Evolutionary conservation across 257 asterid genomes (phyloP), one percentile per base, ranked within the genome.

Genomic region (Perilla frutescens): DNA sequence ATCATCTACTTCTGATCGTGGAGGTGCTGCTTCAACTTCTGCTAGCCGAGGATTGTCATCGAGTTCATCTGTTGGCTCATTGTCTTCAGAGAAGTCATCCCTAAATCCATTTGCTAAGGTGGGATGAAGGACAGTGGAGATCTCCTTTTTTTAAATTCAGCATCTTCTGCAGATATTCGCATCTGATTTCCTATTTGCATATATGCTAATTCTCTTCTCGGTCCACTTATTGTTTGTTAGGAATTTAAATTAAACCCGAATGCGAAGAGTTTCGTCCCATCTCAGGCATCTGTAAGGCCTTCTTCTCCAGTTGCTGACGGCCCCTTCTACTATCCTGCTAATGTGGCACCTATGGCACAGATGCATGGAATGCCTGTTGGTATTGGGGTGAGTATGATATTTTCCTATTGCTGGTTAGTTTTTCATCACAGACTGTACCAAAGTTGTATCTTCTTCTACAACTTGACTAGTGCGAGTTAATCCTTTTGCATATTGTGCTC

Each of bases 71-170:
- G 82, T 85, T 76, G 85, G 93, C 83, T 95, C 99, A 6, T 72
- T 92, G 75, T 75, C 98, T 59, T 92, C 97, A 32, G 99, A 95
- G 79, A 95, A 90, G 82, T 92, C 98, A 54, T 81, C 87, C 5
- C 77, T 95, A 63, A 95, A 95, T 77, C 99, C 99, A 63, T 71
- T 90, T 79, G 98, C 99, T 71, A 95, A 95, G 97, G 99, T 92
- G 71, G 63, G 75, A 62, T 39, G 54, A 7, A 58, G 8, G 44
- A 66, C 55, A 57, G 26, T 6, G 14, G 32, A 10, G 54, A 3
- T 45, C 37, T 37, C 62, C 56, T 32, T 68, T 32, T 15, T 4
- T 58, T 68, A 7, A 66, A 47, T 11, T 40, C 65, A 36, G 34
- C 32, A 49, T 29, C 48, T 75, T 67, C 13, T 43, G 70, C 69